Base-by-base conservation (phyloP, 495 filamentous ascomycete genomes). In the Hyaloscypha hepaticicola region DNA sequence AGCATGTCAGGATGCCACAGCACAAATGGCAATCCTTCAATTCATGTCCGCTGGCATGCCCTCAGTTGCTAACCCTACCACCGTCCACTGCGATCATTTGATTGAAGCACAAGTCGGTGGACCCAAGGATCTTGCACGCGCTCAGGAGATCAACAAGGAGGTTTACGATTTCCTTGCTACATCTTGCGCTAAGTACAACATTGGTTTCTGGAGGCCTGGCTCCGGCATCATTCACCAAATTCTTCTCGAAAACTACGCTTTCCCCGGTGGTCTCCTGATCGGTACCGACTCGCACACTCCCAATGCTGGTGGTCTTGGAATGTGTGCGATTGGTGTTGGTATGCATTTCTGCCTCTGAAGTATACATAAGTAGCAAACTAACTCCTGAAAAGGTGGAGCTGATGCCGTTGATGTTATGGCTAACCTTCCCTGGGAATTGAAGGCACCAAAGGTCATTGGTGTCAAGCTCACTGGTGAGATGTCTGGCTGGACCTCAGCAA, bases 221-320 rank as follows among this genome's bases (percentile, higher is more conserved):
- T 98, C 95, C 72, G 95, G 95, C 85, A 99, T 99, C 81, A 99
- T 99, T 74, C 95, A 99, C 80, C 95, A 99, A 83, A 98, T 98
- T 73, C 78, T 99, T 68, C 85, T 99, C 48, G 95, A 99, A 84
- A 98, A 98, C 85, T 98, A 98, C 76, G 93, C 92, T 77, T 95
- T 98, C 88, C 95, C 95, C 69, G 95, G 95, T 85, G 93, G 89
- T 85, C 86, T 99, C 65, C 85, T 99, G 79, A 98, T 99, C 78
- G 95, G 95, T 78, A 99, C 95, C 73, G 95, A 99, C 78, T 97
- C 94, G 51, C 95, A 99, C 82, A 99, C 95, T 53, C 96, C 96
- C 66, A 99, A 99, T 77, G 95, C 89, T 73, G 95, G 96, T 83
- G 95, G 95, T 85, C 88, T 98, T 68, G 94, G 90, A 71, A 96